Percentiles rank a stretch among this genome's conserved stretches.
These are phyloP conservation scores for Acanthamoeba divionensis DNA, from an alignment of 208 protist species.

Conservation along the genomic window DNA sequence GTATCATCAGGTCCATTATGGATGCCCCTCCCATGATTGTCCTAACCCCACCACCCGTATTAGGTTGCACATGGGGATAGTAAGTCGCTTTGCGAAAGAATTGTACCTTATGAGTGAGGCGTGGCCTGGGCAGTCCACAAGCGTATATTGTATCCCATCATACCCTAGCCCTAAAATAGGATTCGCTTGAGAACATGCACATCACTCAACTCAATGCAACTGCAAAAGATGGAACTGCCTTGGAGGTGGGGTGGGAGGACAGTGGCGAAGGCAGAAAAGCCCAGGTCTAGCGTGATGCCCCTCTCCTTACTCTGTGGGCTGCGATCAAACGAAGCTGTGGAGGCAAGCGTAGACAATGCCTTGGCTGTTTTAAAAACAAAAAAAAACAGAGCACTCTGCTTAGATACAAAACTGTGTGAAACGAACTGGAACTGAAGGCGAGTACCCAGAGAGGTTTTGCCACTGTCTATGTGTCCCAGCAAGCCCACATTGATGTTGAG, in stretches of 20 bases:
- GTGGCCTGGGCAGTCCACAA: slow-evolving; percentile 98
- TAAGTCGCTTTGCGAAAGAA: slow-evolving; percentile 86
- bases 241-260: background rate
- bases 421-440: background rate
- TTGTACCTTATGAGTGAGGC: slow-evolving; percentile 95
- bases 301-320: slow-evolving; percentile 92
- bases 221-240: background rate
- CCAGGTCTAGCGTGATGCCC: slow-evolving; percentile 97
- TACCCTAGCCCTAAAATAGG: background rate
- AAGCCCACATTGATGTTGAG: slow-evolving; percentile 94
- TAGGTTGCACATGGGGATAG: background rate
- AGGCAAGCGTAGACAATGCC: slow-evolving; percentile 88
- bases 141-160: slow-evolving; percentile 87
- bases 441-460: slow-evolving; percentile 90
- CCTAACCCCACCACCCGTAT: background rate
- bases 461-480: slow-evolving; percentile 96
- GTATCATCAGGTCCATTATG: slow-evolving; percentile 97
- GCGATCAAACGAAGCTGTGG: slow-evolving; percentile 96
- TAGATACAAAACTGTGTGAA: background rate
- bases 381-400: background rate
- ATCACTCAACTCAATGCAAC: background rate
- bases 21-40: slow-evolving; percentile 85
- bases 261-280: slow-evolving; percentile 89
- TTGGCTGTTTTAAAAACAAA: slow-evolving; percentile 74
- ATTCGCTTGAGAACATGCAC: background rate